phyloP scores from a whole-genome alignment of 208 protist species.

The Crithidia acanthocephali region DNA sequence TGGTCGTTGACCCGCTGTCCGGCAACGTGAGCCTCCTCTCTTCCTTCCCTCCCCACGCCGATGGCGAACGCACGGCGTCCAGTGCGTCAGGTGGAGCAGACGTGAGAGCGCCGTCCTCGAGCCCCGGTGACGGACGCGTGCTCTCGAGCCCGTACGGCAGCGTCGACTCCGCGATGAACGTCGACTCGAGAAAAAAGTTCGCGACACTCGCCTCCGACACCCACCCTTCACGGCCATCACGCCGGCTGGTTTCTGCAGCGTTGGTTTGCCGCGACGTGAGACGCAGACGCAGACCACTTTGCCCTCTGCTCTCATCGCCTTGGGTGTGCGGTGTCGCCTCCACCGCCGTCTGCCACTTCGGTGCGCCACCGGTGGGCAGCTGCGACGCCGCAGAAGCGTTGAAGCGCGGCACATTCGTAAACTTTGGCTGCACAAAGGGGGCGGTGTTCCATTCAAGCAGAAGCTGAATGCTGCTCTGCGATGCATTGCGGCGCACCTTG shows the following conservation, averaged over 20 bases:
- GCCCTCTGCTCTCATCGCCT: too few relatives aligned
- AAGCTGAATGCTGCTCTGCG: conserved; percentile 25
- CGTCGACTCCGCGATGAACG: conserved; percentile 34
- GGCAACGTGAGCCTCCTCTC: too few relatives aligned
- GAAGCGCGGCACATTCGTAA: not conserved
- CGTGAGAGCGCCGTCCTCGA: not conserved
- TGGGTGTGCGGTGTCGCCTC: too few relatives aligned
- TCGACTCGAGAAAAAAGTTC: conserved; percentile 33
- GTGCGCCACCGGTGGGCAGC: not conserved
- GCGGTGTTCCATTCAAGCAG: conserved; percentile 24
- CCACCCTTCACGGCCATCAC: not conserved
- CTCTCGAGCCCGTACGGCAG: conserved; percentile 18
- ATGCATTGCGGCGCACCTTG: conserved; percentile 22
- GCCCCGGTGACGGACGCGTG: not conserved
- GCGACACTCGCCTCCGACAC: conserved; percentile 31
- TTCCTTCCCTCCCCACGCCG: too few relatives aligned
- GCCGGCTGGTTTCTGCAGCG: not conserved
- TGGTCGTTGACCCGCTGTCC: too few relatives aligned
- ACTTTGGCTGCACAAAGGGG: not conserved
- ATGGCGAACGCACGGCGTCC: too few relatives aligned
- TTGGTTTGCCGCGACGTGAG: not conserved
- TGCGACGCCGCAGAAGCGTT: too few relatives aligned
- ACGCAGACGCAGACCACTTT: not conserved
- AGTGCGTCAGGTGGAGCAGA: too few relatives aligned
- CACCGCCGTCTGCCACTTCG: too few relatives aligned